Conservation (phyloP, 306 rosid genomes). For the Datisca glomerata region DNA sequence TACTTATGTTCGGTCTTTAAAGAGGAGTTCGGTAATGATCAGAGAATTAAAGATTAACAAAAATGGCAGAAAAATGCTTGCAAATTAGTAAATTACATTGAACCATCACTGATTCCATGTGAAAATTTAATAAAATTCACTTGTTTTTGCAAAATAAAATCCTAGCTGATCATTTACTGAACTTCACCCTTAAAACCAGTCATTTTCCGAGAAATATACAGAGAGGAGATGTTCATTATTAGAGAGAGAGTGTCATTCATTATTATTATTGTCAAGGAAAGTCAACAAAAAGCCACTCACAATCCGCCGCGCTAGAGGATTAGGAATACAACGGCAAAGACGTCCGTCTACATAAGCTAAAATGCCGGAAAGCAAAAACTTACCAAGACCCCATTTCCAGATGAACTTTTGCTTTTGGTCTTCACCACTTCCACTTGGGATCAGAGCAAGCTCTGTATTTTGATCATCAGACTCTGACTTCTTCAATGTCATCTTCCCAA, state of each 20-base stretch:
- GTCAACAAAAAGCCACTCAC: slow-evolving; percentile 83
- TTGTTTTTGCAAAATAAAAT: no score
- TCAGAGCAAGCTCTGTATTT: slow-evolving; percentile 15
- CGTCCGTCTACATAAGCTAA: slow-evolving; percentile 88
- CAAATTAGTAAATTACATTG: no score
- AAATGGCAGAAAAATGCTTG: no score
- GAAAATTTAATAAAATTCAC: no score
- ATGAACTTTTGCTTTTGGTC: slow-evolving; percentile 23
- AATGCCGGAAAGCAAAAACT: slow-evolving; percentile 64
- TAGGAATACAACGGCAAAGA: slow-evolving; percentile 75
- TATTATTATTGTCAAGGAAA: slow-evolving; percentile 43
- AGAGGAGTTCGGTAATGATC: no score
- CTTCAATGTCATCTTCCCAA: slow-evolving; percentile 30
- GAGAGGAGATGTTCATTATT: no score
- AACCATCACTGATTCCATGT: no score
- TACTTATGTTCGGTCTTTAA: no score
- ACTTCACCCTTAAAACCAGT: no score
- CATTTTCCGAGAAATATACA: no score
- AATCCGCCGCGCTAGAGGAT: slow-evolving; percentile 71
- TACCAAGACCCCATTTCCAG: slow-evolving; percentile 59
- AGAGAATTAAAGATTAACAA: no score
- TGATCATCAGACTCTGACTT: slow-evolving; percentile 18
- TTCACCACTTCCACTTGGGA: slow-evolving; percentile 8
- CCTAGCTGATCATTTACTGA: no score
- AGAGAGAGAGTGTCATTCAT: slow-evolving; percentile 23